Base-by-base conservation (phyloP, 2,329 filamentous ascomycete genomes). In the Didymella arachidicola region DNA sequence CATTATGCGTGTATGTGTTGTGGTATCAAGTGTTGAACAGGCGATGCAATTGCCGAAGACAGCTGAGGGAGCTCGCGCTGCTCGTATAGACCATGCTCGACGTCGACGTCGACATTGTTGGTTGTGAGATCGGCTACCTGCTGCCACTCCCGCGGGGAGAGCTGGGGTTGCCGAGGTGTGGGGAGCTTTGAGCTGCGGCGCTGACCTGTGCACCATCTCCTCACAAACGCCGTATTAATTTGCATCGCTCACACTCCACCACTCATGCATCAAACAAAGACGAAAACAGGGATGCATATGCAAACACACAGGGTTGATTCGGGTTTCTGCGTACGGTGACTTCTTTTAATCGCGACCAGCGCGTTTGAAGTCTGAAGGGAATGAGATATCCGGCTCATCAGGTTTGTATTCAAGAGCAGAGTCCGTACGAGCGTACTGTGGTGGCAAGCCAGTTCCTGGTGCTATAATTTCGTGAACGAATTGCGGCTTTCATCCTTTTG, bases 61-160 rank as follows among this genome's bases (percentile, higher is more conserved):
- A 39, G 51, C 42, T 44, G 7, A 2, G 47, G 18, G 10, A 45
- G 14, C 10, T n/a, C 22, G 36, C 22, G 11, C 27, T 27, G 22
- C 18, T 44, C 34, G 42, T 45, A 56, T 43, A 46, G 36, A 26
- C 63, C 61, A 65, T 65, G 62, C 52, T 71, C 65, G 69, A 72
- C 64, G 66, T 71, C 65, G 69, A 72, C 64, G 66, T 72, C 68
- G 68, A 72, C 63, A 67, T 73, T 65, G 59, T 62, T 60, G 61
- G 56, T 59, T 57, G 47, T 60, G 50, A 57, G 41, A 48, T 49
- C 72, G 72, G 72, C 63, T 74, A 75, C 44, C 22, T 41, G 43
- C 68, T 61, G 25, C 41, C 53, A 68, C 59, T 71, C 66, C 70
- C 71, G 70, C 67, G 67, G 68, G 70, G 70, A 67, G 57, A 47